Percentiles rank a stretch among this genome's conserved stretches.
These are phyloP conservation scores for Globisporangium nunn DNA, from an alignment of 352 stramenopile species.

Conservation along the genomic window DNA sequence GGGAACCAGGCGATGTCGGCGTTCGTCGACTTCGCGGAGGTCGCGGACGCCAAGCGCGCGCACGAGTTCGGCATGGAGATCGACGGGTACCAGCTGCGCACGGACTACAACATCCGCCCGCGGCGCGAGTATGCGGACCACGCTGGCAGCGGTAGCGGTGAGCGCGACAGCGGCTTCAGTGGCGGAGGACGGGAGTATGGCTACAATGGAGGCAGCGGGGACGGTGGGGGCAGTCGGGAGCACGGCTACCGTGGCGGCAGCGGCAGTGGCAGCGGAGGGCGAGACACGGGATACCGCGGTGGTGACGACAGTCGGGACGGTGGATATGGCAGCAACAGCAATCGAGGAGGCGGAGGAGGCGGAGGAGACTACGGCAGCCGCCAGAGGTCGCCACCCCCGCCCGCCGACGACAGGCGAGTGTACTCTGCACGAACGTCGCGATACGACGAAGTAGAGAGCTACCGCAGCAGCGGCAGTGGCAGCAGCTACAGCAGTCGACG, in stretches of 20 bases:
- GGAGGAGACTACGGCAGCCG: neutral
- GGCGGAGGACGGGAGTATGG: neutral
- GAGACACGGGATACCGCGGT: neutral
- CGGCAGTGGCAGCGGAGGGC: too few relatives aligned
- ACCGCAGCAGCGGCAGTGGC: neutral
- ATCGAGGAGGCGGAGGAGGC: too few relatives aligned
- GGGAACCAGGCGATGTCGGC: conserved; percentile 50
- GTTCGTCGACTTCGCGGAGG: conserved; percentile 51
- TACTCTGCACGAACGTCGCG: neutral
- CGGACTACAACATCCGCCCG: conserved; percentile 51
- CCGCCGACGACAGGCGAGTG: neutral
- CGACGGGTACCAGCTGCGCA: conserved; percentile 31
- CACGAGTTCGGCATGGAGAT: conserved; percentile 36
- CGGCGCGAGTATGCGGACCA: neutral
- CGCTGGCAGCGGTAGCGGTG: neutral
- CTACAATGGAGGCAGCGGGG: neutral
- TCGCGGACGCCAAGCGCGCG: conserved; percentile 31
- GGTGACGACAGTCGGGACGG: neutral
- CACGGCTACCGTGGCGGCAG: neutral
- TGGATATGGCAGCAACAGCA: neutral
- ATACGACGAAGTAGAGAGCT: conserved; percentile 1
- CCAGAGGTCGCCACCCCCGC: neutral
- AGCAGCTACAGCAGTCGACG: neutral
- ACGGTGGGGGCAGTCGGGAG: neutral
- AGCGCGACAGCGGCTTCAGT: conserved; percentile 1